Evolutionary conservation across 495 filamentous ascomycete species (phyloP).

Genomic region (Articulospora tetracladia): DNA sequence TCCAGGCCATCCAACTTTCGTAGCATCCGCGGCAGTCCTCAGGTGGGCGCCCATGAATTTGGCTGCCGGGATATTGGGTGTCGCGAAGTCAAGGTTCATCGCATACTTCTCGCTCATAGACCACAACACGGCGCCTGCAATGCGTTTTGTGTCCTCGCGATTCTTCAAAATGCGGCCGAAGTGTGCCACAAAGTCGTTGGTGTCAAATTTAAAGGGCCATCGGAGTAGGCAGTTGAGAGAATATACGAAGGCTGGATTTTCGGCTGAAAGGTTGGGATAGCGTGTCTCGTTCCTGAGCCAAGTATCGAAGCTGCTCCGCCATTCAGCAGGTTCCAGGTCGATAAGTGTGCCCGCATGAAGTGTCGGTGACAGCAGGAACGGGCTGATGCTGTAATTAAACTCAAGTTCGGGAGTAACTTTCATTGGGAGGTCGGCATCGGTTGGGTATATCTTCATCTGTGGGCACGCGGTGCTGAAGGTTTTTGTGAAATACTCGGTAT

Average conservation of each 20-base stretch:
- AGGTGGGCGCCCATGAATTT: constrained; percentile 24
- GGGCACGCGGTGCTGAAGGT: constrained; percentile 33
- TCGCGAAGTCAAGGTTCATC: not conserved
- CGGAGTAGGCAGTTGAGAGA: constrained; percentile 32
- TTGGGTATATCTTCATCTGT: constrained; percentile 28
- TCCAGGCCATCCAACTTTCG: constrained; percentile 1
- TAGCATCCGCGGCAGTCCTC: constrained; percentile 18
- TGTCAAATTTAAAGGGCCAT: constrained; percentile 30
- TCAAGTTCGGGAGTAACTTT: not conserved
- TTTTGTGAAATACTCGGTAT: constrained; percentile 39
- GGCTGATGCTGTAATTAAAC: not conserved
- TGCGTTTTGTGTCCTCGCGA: constrained; percentile 26
- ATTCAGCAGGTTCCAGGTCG: not conserved
- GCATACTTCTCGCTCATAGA: constrained; percentile 18
- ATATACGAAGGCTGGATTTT: constrained; percentile 23
- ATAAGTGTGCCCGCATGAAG: not conserved
- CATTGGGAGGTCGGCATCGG: not conserved
- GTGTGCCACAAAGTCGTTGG: constrained; percentile 17
- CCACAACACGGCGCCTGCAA: constrained; percentile 29
- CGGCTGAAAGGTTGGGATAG: not conserved
- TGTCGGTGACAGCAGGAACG: not conserved
- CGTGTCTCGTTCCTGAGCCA: not conserved
- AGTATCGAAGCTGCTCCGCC: not conserved
- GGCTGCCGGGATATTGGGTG: not conserved
- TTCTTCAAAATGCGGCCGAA: constrained; percentile 30